phyloP scores from a whole-genome alignment of 2,329 filamentous ascomycete species.

The Ophiostoma novo-ulmi region DNA sequence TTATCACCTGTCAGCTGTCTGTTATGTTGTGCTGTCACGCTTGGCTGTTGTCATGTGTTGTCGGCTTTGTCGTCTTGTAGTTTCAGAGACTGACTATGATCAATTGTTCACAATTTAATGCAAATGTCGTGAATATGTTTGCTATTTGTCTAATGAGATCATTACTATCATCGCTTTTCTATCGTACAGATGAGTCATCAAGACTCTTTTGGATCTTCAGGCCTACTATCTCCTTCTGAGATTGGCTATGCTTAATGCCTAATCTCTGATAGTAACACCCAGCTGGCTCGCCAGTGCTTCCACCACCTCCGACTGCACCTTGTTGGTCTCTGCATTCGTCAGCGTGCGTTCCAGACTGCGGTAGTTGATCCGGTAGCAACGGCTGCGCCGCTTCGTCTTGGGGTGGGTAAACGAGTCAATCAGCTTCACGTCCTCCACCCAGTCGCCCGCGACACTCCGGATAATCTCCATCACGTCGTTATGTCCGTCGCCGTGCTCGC shows the following conservation, averaged over 20 bases:
- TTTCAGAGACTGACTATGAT: too few species aligned
- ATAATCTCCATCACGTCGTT: slow-evolving; percentile 42
- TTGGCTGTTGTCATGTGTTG: neutral
- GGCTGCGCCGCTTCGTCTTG: slow-evolving; percentile 72
- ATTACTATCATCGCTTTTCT: neutral
- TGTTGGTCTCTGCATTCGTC: slow-evolving; percentile 75
- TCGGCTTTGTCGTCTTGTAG: too few species aligned
- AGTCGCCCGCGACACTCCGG: slow-evolving; percentile 47
- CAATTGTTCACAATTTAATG: too few species aligned
- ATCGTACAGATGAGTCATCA: neutral
- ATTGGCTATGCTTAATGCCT: too few species aligned
- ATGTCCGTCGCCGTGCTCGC: slow-evolving; percentile 54
- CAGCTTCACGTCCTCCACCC: slow-evolving; percentile 79
- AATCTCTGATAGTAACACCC: slow-evolving; percentile 67
- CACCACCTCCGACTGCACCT: slow-evolving; percentile 65
- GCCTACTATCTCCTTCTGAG: too few species aligned
- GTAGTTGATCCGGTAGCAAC: slow-evolving; percentile 93
- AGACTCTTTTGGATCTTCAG: too few species aligned
- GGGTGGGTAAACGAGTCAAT: slow-evolving; percentile 87
- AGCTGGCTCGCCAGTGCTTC: slow-evolving; percentile 61
- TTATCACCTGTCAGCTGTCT: neutral
- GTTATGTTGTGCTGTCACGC: neutral
- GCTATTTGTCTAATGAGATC: neutral
- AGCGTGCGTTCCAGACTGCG: slow-evolving; percentile 85
- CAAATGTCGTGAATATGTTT: too few species aligned